Evolutionary conservation across 306 rosid species (phyloP).

Genomic region (Trifolium subterraneum): DNA sequence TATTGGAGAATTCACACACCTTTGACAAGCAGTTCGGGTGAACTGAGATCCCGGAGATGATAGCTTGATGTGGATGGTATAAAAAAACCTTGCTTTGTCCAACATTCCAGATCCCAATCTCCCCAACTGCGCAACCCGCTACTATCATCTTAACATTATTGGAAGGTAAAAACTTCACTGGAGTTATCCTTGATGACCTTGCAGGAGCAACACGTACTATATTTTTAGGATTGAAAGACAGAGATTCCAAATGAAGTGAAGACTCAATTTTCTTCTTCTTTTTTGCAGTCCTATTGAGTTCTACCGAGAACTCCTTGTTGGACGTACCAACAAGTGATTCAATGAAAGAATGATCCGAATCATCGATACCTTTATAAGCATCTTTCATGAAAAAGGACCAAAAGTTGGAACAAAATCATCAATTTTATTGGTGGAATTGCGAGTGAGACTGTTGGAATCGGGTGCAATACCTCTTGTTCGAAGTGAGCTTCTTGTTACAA

Average conservation of each 20-base stretch:
- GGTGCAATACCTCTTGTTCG: conserved; percentile 56
- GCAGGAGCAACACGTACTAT: conserved; percentile 62
- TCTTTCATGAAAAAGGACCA: conserved; percentile 62
- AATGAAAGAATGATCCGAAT: conserved; percentile 47
- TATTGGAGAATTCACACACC: conserved; percentile 40
- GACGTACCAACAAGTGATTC: conserved; percentile 52
- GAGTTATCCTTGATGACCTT: conserved; percentile 55
- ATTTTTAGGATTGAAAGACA: conserved; percentile 65
- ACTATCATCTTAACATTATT: conserved; percentile 56
- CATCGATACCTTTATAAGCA: conserved; percentile 43
- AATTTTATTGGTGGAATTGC: background rate
- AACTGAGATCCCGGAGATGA: conserved; percentile 72
- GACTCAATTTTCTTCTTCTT: background rate
- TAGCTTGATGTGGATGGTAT: conserved; percentile 68
- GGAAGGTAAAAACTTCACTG: conserved; percentile 65
- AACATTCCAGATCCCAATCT: conserved; percentile 79
- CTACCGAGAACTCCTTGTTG: conserved; percentile 21
- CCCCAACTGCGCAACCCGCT: conserved; percentile 71
- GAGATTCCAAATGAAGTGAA: conserved; percentile 47
- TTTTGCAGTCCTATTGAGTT: background rate
- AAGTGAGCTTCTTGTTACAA: conserved; percentile 69
- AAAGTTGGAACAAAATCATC: background rate
- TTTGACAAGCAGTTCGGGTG: conserved; percentile 71
- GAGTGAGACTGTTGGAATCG: conserved; percentile 15
- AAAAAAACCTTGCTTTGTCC: conserved; percentile 52